These are phyloP conservation scores for Anthracocystis walkeri DNA, from an alignment of 1,284 basidiomycete species.

Conservation along the genomic window DNA sequence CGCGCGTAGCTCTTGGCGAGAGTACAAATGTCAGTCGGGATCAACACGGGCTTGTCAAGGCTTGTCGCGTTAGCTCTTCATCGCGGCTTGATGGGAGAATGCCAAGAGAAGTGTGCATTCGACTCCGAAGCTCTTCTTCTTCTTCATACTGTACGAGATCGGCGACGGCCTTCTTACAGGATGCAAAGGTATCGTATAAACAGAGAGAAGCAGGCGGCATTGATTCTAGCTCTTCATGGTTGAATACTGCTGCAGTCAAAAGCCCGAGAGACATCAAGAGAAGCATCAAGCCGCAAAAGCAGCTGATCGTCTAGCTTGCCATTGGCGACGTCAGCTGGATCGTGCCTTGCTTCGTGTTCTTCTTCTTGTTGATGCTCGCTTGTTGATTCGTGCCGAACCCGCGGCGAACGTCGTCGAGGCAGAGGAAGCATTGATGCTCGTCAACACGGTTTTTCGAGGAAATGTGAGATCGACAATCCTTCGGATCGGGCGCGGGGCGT, in stretches of 20 bases:
- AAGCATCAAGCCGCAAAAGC: not conserved
- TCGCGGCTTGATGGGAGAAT: not conserved
- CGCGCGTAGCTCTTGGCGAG: too few relatives aligned
- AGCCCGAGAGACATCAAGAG: not conserved
- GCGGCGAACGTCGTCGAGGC: not conserved
- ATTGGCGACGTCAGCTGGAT: conserved; percentile 15
- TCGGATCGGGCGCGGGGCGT: not conserved
- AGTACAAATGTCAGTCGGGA: too few relatives aligned
- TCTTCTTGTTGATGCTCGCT: not conserved
- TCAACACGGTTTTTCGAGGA: not conserved
- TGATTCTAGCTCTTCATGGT: too few relatives aligned
- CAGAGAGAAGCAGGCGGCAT: too few relatives aligned
- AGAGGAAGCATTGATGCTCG: conserved; percentile 2
- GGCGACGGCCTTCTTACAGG: not conserved
- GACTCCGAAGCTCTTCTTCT: conserved; percentile 1
- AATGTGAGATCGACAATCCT: not conserved
- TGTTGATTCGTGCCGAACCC: not conserved
- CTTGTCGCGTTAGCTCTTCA: not conserved
- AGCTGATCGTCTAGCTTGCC: conserved; percentile 4
- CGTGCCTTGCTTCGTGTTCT: conserved; percentile 3
- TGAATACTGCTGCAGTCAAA: not conserved
- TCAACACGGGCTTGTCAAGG: not conserved
- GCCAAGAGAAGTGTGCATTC: not conserved
- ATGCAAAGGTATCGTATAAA: too few relatives aligned
- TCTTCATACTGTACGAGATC: not conserved